phyloP scores from a whole-genome alignment of 176 grass and related monocot genomes.

The Aegilops umbellulata region DNA sequence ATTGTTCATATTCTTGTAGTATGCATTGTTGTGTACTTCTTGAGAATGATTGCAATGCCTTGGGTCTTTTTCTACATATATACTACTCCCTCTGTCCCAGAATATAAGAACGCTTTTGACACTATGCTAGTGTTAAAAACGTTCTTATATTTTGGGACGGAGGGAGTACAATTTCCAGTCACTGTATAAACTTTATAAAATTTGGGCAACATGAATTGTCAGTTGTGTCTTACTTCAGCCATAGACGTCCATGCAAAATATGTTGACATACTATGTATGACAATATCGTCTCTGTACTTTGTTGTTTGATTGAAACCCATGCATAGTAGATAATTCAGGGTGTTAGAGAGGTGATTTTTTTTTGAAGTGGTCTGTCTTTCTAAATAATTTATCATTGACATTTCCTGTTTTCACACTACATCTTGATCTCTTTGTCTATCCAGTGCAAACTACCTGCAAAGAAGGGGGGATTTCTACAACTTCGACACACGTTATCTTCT shows the following conservation, averaged over 20 bases:
- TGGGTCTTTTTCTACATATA: not conserved
- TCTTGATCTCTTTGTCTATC: conserved; percentile 26
- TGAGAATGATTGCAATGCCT: not conserved
- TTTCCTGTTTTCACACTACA: not conserved
- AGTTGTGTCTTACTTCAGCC: not conserved
- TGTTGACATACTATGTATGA: not conserved
- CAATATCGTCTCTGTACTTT: not conserved
- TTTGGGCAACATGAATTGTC: not conserved
- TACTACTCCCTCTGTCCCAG: no score
- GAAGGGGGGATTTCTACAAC: not conserved
- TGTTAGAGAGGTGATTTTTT: not conserved
- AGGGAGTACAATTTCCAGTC: not conserved
- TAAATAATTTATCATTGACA: not conserved
- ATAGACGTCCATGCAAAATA: not conserved
- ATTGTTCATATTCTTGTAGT: not conserved
- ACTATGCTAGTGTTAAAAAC: no score
- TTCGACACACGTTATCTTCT: not conserved
- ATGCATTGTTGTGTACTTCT: not conserved
- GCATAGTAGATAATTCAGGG: not conserved
- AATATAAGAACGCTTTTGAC: no score
- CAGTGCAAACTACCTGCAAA: conserved; percentile 39
- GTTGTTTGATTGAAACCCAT: not conserved
- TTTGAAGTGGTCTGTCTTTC: not conserved
- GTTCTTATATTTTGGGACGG: no score
- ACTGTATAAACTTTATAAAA: not conserved